phyloP scores from a whole-genome alignment of 805 yeast species.

The Blastobotrys attinorum region DNA sequence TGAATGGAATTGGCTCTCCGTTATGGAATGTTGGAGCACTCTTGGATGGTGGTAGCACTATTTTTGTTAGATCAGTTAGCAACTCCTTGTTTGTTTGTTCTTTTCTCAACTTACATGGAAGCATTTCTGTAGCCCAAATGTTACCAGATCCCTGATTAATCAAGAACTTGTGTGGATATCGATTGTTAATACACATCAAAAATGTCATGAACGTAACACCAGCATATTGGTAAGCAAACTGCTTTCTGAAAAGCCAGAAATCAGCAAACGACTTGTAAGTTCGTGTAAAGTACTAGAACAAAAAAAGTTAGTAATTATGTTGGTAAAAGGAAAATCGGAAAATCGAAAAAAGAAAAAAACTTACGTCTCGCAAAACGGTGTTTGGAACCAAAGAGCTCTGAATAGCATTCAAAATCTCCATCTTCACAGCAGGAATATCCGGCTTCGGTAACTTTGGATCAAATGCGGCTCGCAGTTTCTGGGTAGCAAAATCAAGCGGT shows the following conservation, averaged over 20 bases:
- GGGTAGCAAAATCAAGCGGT: slow-evolving; percentile 78
- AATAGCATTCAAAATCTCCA: slow-evolving; percentile 85
- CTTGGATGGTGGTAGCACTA: slow-evolving; percentile 34
- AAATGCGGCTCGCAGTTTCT: slow-evolving; percentile 83
- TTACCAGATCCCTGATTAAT: slow-evolving; percentile 75
- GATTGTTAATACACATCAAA: slow-evolving; percentile 85
- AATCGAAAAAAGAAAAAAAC: slow-evolving; percentile 3
- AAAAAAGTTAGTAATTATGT: neutral
- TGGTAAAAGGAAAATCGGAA: neutral
- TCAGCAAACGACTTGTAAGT: slow-evolving; percentile 77
- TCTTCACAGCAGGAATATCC: slow-evolving; percentile 77
- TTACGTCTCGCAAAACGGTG: slow-evolving; percentile 59
- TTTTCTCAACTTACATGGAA: slow-evolving; percentile 66
- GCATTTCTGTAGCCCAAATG: slow-evolving; percentile 92
- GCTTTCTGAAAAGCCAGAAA: slow-evolving; percentile 95
- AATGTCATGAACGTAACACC: slow-evolving; percentile 86
- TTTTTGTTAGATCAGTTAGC: neutral
- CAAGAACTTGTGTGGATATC: slow-evolving; percentile 91
- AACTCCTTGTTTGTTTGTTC: slow-evolving; percentile 18
- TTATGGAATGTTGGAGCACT: slow-evolving; percentile 82
- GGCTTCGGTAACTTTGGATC: slow-evolving; percentile 93
- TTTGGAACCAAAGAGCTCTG: slow-evolving; percentile 83
- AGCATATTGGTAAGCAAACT: slow-evolving; percentile 91
- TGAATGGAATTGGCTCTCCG: slow-evolving; percentile 89
- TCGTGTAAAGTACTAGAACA: slow-evolving; percentile 46